phyloP scores from a whole-genome alignment of 768 basidiomycete species.

The Phlebiopsis gigantea region DNA sequence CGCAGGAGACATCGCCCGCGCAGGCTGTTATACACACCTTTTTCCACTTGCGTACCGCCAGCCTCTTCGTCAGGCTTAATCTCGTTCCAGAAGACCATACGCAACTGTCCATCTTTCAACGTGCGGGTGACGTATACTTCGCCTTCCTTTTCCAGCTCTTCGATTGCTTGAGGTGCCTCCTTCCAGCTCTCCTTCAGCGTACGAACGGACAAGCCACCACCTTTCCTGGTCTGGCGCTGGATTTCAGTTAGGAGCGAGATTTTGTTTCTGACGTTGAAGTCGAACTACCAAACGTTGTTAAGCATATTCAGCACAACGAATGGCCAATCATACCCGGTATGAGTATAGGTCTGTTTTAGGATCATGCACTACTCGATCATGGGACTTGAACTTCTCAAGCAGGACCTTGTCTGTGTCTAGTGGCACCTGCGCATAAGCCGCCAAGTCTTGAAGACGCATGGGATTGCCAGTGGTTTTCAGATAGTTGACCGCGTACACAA shows the following conservation, averaged over 20 bases:
- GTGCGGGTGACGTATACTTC: slow-evolving; percentile 87
- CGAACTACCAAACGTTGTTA: slow-evolving; percentile 49
- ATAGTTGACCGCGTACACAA: slow-evolving; percentile 78
- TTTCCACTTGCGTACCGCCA: slow-evolving; percentile 70
- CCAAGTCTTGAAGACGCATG: slow-evolving; percentile 84
- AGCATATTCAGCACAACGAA: not conserved
- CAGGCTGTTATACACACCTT: slow-evolving; percentile 46
- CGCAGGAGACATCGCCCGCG: not conserved
- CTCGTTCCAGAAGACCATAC: slow-evolving; percentile 90
- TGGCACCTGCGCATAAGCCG: slow-evolving; percentile 74
- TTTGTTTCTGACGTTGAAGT: slow-evolving; percentile 82
- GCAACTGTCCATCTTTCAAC: slow-evolving; percentile 73
- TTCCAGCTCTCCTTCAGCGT: slow-evolving; percentile 90
- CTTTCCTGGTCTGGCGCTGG: slow-evolving; percentile 76
- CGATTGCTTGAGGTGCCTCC: slow-evolving; percentile 75
- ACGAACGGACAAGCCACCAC: slow-evolving; percentile 80
- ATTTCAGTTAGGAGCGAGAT: slow-evolving; percentile 80
- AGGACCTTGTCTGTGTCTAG: slow-evolving; percentile 66
- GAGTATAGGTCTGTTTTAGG: slow-evolving; percentile 81
- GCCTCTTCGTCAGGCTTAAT: slow-evolving; percentile 70
- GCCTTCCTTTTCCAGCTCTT: slow-evolving; percentile 86
- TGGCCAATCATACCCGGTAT: slow-evolving; percentile 57
- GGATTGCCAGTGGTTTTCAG: slow-evolving; percentile 69
- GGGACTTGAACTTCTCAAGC: slow-evolving; percentile 75
- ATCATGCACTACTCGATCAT: slow-evolving; percentile 77